Percentiles rank a stretch among this genome's conserved stretches.
These are phyloP conservation scores for Ogataea philodendri DNA, from an alignment of 805 yeast species.

Conservation along the genomic window DNA sequence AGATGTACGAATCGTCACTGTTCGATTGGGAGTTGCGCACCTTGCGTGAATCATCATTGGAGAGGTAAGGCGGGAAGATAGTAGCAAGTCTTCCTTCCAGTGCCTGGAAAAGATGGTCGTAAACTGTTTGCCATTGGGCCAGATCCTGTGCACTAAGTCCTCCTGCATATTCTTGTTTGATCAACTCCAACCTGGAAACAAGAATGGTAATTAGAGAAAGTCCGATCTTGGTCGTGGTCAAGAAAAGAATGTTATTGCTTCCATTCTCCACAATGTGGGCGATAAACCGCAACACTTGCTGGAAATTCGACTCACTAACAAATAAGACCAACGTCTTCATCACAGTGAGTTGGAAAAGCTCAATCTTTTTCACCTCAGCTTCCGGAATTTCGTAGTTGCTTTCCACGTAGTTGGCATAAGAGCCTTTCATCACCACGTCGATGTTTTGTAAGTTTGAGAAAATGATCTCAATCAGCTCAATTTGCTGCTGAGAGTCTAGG, in stretches of 20 bases:
- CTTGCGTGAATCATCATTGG: slow-evolving; percentile 30
- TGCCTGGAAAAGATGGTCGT: slow-evolving; percentile 76
- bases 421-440: slow-evolving; percentile 73
- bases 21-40: slow-evolving; percentile 36
- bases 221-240: slow-evolving; percentile 74
- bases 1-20: slow-evolving; percentile 79
- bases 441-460: slow-evolving; percentile 79
- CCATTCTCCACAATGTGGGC: slow-evolving; percentile 55
- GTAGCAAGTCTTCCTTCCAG: slow-evolving; percentile 74
- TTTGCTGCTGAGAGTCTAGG: slow-evolving; percentile 69
- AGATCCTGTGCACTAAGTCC: slow-evolving; percentile 52
- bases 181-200: slow-evolving; percentile 86
- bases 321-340: slow-evolving; percentile 82
- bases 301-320: slow-evolving; percentile 75
- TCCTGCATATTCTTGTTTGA: slow-evolving; percentile 69
- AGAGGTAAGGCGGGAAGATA: slow-evolving; percentile 72
- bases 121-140: slow-evolving; percentile 73
- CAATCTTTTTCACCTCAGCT: slow-evolving; percentile 57
- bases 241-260: slow-evolving; percentile 67
- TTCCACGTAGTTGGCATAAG: slow-evolving; percentile 60
- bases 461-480: slow-evolving; percentile 72
- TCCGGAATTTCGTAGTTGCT: slow-evolving; percentile 49
- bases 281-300: slow-evolving; percentile 74
- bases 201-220: slow-evolving; percentile 85
- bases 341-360: slow-evolving; percentile 74